A percentile compares a stretch with the other conserved stretches of the same genome.
Evolutionary conservation across 352 stramenopile genomes (phyloP).

Genomic region (Pythium myriotylum): DNA sequence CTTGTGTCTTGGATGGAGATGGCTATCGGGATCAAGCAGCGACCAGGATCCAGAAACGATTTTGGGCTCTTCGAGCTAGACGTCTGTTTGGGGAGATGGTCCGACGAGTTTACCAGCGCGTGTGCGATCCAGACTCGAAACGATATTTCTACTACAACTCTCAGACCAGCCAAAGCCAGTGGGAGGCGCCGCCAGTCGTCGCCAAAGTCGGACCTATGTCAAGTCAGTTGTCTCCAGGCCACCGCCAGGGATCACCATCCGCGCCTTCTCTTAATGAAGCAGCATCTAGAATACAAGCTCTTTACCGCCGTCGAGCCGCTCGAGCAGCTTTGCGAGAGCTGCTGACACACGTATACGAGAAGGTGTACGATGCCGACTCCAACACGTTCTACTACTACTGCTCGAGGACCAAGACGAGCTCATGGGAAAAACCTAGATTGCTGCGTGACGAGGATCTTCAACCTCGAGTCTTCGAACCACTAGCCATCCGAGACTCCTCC

Average conservation of each 20-base stretch:
- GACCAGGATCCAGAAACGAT: constrained; percentile 34
- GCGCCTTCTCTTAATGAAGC: constrained; percentile 8
- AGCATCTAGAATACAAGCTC: constrained; percentile 27
- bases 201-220: constrained; percentile 2
- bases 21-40: constrained; percentile 16
- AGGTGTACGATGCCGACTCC: constrained; percentile 37
- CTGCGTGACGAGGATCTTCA: constrained; percentile 33
- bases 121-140: constrained; percentile 36
- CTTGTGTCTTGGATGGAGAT: too few species aligned
- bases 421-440: too few species aligned
- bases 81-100: constrained; percentile 30
- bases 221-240: neutral
- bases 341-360: constrained; percentile 34
- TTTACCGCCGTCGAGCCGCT: constrained; percentile 28
- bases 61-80: constrained; percentile 33
- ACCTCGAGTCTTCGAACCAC: neutral
- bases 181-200: constrained; percentile 32
- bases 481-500: neutral
- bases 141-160: constrained; percentile 57
- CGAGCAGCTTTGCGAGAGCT: constrained; percentile 22
- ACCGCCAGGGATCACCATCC: neutral
- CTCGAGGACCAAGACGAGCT: too few species aligned
- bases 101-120: constrained; percentile 32
- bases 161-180: constrained; percentile 37
- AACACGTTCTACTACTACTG: constrained; percentile 38